Evolutionary conservation across 805 yeast species (phyloP).

Genomic region (Kodamaea hsintzibuensis): DNA sequence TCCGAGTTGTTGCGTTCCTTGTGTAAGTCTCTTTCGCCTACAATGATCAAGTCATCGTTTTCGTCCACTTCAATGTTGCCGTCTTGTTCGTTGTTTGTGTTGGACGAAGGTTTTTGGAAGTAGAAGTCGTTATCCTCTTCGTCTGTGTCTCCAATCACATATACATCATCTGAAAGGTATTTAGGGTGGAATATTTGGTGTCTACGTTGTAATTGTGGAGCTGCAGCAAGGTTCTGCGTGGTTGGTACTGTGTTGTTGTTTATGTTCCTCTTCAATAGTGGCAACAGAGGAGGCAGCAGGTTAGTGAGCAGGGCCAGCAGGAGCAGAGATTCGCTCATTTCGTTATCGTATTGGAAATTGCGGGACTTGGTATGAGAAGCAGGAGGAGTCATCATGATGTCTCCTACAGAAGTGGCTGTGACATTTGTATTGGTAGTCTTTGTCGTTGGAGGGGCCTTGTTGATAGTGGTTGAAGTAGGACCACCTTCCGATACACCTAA

Average conservation of each 20-base stretch:
- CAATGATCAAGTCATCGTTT: constrained; percentile 35
- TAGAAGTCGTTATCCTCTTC: constrained; percentile 12
- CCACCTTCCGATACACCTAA: constrained; percentile 6
- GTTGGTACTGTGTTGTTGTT: neutral
- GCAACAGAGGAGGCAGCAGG: constrained; percentile 8
- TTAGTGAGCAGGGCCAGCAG: constrained; percentile 6
- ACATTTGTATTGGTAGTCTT: constrained; percentile 11
- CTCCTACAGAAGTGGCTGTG: constrained; percentile 10
- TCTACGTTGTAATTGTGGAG: neutral
- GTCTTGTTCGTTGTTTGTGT: constrained; percentile 8
- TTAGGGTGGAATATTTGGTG: constrained; percentile 11
- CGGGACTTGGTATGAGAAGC: constrained; percentile 10
- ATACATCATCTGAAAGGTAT: constrained; percentile 10
- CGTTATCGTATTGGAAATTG: constrained; percentile 4
- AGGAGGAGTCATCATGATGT: constrained; percentile 6
- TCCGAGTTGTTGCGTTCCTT: constrained; percentile 25
- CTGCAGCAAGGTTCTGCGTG: neutral
- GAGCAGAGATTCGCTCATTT: constrained; percentile 1
- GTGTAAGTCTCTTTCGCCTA: constrained; percentile 33
- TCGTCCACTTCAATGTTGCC: constrained; percentile 24
- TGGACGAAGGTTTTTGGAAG: constrained; percentile 16
- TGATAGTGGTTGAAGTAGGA: constrained; percentile 5
- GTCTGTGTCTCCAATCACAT: constrained; percentile 12
- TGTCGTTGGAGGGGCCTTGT: constrained; percentile 12
- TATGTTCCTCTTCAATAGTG: neutral